Evolutionary conservation across 1,284 basidiomycete species (phyloP), one percentile per base, ranked within the genome.

Genomic region (Hortiboletus rubellus): DNA sequence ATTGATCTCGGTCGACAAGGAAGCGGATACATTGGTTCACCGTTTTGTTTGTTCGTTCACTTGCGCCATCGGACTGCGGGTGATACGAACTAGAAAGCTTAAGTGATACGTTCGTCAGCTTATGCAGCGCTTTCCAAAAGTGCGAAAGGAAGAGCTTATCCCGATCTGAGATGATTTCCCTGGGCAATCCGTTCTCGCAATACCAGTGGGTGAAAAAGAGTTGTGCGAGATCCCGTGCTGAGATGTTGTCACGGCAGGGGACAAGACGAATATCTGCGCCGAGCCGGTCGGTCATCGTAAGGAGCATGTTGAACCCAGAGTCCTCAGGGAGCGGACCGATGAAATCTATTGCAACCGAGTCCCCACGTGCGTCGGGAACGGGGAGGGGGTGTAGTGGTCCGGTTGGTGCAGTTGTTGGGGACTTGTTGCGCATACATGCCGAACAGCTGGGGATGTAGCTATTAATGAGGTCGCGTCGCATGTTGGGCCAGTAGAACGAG

Each of bases 401-500:
- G 15, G 36, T 38, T 0, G 55, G 53, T 0, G 53, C 50, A 0
- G 17, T 31, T 0, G 69, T 70, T 0, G 33, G 27, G 0, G 43
- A 53, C 38, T 77, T 79, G 45, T 74, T 73, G 0, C 56, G 52
- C 50, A 76, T 69, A 42, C 77, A 78, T 1, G 67, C 62, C 0
- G 61, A 52, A 55, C 79, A 81, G 0, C 68, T 57, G 0, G 68
- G 64, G 0, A 73, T 63, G 22, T 78, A 73, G 0, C 52, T 43
- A 0, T 18, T 46, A 30, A 72, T 66, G 0, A 77, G 62, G 30
- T 76, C 71, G 0, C 38, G 18, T 0, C 63, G n/a, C 75, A 79
- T 79, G 22, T 68, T 61, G 0, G 74, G 77, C 78, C 77, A 80
- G 60, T 76, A 79, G 49, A 72, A 79, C 0, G 66, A 66, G 10